phyloP scores from a whole-genome alignment of 805 yeast species.

The Debaryomyces prosopidis region DNA sequence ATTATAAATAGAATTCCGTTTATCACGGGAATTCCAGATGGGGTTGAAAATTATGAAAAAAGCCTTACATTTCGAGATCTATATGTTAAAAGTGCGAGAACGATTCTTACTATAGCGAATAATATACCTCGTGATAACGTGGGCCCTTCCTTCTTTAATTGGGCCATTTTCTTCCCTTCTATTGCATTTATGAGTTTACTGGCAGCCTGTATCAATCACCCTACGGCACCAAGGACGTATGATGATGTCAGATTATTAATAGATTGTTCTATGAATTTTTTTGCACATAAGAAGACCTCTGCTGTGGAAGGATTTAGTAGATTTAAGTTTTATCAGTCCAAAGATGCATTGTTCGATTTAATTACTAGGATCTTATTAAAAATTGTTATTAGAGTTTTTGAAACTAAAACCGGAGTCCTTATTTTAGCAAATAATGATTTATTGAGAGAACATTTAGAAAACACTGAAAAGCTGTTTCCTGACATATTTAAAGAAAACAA shows the following conservation, averaged over 20 bases:
- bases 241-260: constrained; percentile 32
- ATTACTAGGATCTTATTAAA: constrained; percentile 19
- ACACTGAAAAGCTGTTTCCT: constrained; percentile 17
- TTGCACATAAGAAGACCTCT: constrained; percentile 2
- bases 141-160: constrained; percentile 25
- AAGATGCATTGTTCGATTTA: constrained; percentile 20
- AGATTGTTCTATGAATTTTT: constrained; percentile 16
- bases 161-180: constrained; percentile 34
- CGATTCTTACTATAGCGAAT: constrained; percentile 28
- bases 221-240: constrained; percentile 24
- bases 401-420: constrained; percentile 13
- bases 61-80: constrained; percentile 25
- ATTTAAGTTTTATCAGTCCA: constrained; percentile 12
- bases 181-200: constrained; percentile 31
- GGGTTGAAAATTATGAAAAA: constrained; percentile 15
- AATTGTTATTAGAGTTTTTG: constrained; percentile 22
- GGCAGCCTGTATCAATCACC: constrained; percentile 31
- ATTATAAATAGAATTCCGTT: constrained; percentile 36
- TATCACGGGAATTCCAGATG: constrained; percentile 14
- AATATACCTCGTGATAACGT: constrained; percentile 18
- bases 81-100: constrained; percentile 37
- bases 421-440: constrained; percentile 17
- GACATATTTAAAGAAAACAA: constrained; percentile 10
- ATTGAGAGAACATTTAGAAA: constrained; percentile 16
- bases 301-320: neutral